Conservation (phyloP, 305 asterid species). For the Fraxinus ornus region DNA sequence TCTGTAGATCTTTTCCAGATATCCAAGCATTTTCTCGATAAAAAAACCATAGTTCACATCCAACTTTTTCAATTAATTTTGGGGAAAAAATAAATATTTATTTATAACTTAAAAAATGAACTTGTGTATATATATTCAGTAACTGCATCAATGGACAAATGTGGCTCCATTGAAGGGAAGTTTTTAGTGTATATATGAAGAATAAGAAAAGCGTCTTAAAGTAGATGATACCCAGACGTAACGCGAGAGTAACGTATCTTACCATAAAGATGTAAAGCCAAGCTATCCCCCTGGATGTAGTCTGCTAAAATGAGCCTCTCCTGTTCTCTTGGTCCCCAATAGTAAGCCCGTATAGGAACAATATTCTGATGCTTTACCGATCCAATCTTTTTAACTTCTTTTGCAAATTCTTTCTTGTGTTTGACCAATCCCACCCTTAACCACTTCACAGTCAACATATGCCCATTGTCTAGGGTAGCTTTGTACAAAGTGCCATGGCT, state of each 20-base stretch:
- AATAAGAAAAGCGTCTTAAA: background rate
- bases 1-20: background rate
- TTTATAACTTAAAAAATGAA: background rate
- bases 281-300: conserved; percentile 82
- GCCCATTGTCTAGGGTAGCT: conserved; percentile 76
- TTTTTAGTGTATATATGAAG: background rate
- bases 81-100: background rate
- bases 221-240: background rate
- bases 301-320: conserved; percentile 88
- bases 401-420: conserved; percentile 83
- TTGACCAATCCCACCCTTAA: conserved; percentile 88
- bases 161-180: background rate
- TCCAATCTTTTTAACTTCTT: conserved; percentile 84
- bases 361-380: conserved; percentile 59
- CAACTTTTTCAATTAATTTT: background rate
- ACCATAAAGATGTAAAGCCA: conserved; percentile 93
- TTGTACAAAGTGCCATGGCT: conserved; percentile 94
- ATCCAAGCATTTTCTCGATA: background rate
- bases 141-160: background rate
- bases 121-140: background rate
- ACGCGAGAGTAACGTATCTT: conserved; percentile 21
- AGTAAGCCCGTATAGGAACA: conserved; percentile 76
- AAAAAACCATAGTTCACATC: background rate
- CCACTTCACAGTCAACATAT: conserved; percentile 92
- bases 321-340: conserved; percentile 97